phyloP scores from a whole-genome alignment of 1,139 yeast genomes.

The Magnusiomyces paraingens region DNA sequence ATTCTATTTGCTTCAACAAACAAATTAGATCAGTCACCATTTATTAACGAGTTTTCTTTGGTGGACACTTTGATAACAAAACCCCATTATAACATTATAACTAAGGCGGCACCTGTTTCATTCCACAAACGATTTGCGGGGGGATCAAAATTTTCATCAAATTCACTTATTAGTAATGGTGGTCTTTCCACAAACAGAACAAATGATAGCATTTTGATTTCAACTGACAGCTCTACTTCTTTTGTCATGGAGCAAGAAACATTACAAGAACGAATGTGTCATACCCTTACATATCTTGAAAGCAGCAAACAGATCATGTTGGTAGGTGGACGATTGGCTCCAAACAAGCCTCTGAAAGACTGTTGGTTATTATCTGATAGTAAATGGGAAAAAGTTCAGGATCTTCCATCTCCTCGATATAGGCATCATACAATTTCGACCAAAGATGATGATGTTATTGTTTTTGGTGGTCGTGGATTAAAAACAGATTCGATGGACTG shows the following conservation, averaged over 20 bases:
- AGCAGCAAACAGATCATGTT: conserved; percentile 33
- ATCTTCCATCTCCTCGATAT: conserved; percentile 43
- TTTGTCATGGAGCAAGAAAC: conserved; percentile 13
- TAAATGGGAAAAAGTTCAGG: conserved; percentile 37
- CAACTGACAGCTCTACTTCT: conserved; percentile 11
- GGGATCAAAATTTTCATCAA: conserved; percentile 29
- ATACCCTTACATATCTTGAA: conserved; percentile 40
- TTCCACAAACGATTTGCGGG: conserved; percentile 47
- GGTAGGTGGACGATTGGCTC: conserved; percentile 68
- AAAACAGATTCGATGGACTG: not conserved
- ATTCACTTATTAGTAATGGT: conserved; percentile 6
- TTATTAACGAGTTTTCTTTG: not conserved
- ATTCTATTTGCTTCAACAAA: conserved; percentile 50
- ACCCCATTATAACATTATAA: not conserved
- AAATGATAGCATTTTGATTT: conserved; percentile 1
- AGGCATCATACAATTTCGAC: conserved; percentile 48
- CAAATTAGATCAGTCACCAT: conserved; percentile 3
- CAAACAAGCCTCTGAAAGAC: conserved; percentile 43
- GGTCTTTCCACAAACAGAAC: conserved; percentile 1
- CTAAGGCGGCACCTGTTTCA: conserved; percentile 7
- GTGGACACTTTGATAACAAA: not conserved
- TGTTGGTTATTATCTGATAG: conserved; percentile 33
- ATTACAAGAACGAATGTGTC: conserved; percentile 47
- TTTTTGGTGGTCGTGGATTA: conserved; percentile 46
- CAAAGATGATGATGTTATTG: conserved; percentile 35